Percentiles rank a stretch among this genome's conserved stretches.
These are phyloP conservation scores for Apocynum venetum DNA, from an alignment of 257 asterid species.

Conservation along the genomic window DNA sequence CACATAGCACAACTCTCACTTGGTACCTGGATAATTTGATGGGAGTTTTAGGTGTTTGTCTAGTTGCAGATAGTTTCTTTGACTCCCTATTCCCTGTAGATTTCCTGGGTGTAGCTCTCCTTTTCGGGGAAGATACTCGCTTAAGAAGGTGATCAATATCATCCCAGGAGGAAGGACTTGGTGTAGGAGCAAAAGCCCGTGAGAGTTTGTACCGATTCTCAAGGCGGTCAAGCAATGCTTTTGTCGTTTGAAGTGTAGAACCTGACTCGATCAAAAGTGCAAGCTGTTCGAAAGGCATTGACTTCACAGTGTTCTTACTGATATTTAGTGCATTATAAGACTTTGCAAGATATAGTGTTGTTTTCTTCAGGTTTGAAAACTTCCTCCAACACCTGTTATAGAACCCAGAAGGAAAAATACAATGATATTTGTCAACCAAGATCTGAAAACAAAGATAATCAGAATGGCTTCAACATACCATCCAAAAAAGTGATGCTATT, in stretches of 20 bases:
- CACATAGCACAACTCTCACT: conserved; percentile 86
- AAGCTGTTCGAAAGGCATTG: conserved; percentile 89
- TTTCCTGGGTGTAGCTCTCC: conserved; percentile 53
- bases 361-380: conserved; percentile 42
- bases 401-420: neutral
- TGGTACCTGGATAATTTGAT: conserved; percentile 63
- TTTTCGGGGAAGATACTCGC: conserved; percentile 70
- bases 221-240: conserved; percentile 76
- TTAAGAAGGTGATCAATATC: conserved; percentile 93
- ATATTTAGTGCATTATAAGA: conserved; percentile 59
- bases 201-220: conserved; percentile 60
- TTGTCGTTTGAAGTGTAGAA: conserved; percentile 53
- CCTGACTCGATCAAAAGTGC: conserved; percentile 68
- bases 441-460: neutral
- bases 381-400: conserved; percentile 66
- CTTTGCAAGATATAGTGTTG: conserved; percentile 57
- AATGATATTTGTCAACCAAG: neutral
- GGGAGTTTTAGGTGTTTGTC: conserved; percentile 27
- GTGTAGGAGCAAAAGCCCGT: conserved; percentile 27
- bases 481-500: neutral
- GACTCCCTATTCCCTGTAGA: conserved; percentile 29
- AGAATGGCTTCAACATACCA: neutral
- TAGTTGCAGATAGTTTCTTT: conserved; percentile 26
- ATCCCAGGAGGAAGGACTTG: conserved; percentile 43
- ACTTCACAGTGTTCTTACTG: conserved; percentile 55